Evolutionary conservation across 768 basidiomycete species (phyloP).

Genomic region (Serendipita sp.): DNA sequence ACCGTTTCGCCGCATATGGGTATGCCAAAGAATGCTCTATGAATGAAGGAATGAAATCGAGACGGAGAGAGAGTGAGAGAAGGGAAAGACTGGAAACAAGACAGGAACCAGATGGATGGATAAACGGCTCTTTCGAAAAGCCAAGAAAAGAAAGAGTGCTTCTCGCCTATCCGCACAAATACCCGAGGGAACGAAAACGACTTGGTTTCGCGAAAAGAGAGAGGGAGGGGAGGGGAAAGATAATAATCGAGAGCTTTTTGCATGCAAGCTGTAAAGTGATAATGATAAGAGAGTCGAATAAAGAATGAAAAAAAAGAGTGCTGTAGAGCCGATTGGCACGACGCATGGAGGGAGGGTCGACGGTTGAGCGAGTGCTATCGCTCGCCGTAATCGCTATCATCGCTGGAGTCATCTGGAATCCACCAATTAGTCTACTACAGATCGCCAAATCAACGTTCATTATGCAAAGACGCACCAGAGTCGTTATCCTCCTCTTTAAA

Average conservation of each 20-base stretch:
- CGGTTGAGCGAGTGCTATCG: neutral
- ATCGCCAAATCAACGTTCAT: neutral
- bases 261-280: neutral
- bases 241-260: neutral
- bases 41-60: too few species aligned
- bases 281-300: neutral
- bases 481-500: neutral
- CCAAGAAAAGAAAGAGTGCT: too few species aligned
- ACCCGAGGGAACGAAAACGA: too few species aligned
- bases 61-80: too few species aligned
- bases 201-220: too few species aligned
- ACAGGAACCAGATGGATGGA: too few species aligned
- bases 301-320: neutral
- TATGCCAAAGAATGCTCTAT: too few species aligned
- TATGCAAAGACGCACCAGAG: neutral
- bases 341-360: neutral
- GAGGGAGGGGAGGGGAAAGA: too few species aligned
- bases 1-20: too few species aligned
- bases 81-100: too few species aligned
- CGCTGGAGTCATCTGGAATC: neutral
- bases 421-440: neutral
- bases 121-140: too few species aligned
- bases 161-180: too few species aligned
- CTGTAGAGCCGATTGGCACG: neutral
- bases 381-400: slow-evolving; percentile 3